Percentiles rank a stretch among this genome's conserved stretches.
Conservation (phyloP, 192 early-diverging fungal genomes). For the Coemansia sp. region DNA sequence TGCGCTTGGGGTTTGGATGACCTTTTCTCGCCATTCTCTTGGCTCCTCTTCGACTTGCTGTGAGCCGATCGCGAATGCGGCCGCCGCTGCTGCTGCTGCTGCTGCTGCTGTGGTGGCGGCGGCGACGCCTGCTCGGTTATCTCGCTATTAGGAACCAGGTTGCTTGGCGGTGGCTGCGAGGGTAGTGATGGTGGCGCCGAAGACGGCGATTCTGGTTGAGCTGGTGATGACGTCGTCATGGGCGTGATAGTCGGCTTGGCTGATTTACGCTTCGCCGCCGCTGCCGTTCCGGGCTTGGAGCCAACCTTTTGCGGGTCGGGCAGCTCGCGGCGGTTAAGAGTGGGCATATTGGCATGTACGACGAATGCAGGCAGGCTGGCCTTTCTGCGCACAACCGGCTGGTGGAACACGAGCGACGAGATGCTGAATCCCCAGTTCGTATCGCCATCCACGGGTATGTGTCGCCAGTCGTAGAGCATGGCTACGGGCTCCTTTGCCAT, state of each 20-base stretch:
- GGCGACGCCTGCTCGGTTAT: not conserved
- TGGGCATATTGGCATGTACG: conserved; percentile 42
- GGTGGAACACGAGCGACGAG: conserved; percentile 34
- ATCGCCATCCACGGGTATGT: conserved; percentile 24
- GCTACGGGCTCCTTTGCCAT: conserved; percentile 24
- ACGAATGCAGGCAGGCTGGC: conserved; percentile 22
- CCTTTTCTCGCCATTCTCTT: not conserved
- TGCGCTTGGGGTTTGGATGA: conserved; percentile 27
- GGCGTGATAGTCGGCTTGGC: conserved; percentile 15
- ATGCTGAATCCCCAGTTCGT: conserved; percentile 41
- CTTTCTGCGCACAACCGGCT: conserved; percentile 35
- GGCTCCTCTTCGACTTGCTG: not conserved
- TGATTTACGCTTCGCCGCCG: not conserved
- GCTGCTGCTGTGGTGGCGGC: not conserved
- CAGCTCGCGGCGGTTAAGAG: conserved; percentile 40
- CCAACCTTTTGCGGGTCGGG: conserved; percentile 18
- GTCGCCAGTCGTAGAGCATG: conserved; percentile 36
- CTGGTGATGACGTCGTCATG: not conserved
- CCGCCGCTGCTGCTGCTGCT: not conserved
- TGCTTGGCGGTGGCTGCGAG: not conserved
- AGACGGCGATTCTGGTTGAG: not conserved
- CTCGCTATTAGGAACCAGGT: not conserved
- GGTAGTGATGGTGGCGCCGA: not conserved
- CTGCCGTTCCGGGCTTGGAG: not conserved
- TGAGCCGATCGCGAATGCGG: not conserved